Evolutionary conservation across 441 rosid genomes (phyloP), one percentile per base, ranked within the genome.

Genomic region (Raphanus hybrid): DNA sequence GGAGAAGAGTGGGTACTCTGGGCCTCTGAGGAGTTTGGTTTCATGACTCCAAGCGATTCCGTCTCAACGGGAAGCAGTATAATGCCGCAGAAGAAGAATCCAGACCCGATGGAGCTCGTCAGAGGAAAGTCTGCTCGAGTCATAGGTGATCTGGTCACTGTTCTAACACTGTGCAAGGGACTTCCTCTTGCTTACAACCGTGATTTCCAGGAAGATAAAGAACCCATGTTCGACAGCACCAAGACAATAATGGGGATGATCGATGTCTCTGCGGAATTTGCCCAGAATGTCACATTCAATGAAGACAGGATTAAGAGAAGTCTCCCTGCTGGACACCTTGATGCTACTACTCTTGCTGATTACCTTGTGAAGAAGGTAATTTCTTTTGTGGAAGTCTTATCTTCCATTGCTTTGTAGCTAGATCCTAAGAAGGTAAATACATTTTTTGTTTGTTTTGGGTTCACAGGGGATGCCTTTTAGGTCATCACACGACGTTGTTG

Each of bases 71-170:
- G 99, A 76, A 93, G 99, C 66, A 96, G 97, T 81, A 96, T 96
- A 82, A 96, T 96, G 99, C 98, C 99, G 67, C 99, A 93, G 84
- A 93, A 96, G 93, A 93, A 96, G 84, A 96, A 93, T 83, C 98
- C 98, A 48, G 98, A 96, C 82, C 99, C 98, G 12, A 92, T 93
- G 98, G 98, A 93, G 78, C 99, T 96, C 77, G 97, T 93, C 50
- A 88, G 97, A 64, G 98, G 98, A 27, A 96, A 96, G 81, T 92
- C 98, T 80, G 97, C 94, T 27, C 83, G 97, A 75, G 90, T 88
- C 71, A 83, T 96, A 27, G 98, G 97, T n/a, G 90, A 88, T 79
- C 83, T 93, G 45, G 91, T 90, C 63, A 90, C 97, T 6, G 90
- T 93, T 77, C 84, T 96, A 64, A 89, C 91, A 15, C 71, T 93